phyloP scores from a whole-genome alignment of 2,329 filamentous ascomycete species.

The Cytospora mali region DNA sequence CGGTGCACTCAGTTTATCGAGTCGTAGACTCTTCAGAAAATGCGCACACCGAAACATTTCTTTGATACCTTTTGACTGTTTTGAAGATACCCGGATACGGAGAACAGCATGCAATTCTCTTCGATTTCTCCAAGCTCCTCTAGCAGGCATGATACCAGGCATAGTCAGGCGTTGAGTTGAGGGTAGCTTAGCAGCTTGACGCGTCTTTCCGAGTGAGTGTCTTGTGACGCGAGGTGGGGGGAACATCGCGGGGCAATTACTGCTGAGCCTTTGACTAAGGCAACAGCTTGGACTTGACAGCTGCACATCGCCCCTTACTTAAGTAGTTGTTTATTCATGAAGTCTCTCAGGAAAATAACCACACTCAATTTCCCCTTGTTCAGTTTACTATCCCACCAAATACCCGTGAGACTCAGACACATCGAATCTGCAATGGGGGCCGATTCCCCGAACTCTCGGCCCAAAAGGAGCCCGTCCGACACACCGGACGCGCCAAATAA shows the following conservation, averaged over 20 bases:
- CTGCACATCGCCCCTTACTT: not conserved
- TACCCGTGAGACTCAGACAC: not conserved
- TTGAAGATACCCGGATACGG: not conserved
- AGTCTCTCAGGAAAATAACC: not conserved
- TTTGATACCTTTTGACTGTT: not conserved
- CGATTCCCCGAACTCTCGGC: not conserved
- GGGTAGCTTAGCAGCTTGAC: conserved; percentile 6
- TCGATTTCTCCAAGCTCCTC: not conserved
- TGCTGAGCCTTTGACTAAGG: not conserved
- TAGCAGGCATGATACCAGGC: not conserved
- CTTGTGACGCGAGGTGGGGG: conserved; percentile 4
- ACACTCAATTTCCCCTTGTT: not conserved
- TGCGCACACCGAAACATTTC: not conserved
- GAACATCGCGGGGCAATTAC: conserved; percentile 7
- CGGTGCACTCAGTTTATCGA: not conserved
- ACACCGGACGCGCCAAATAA: conserved; percentile 9
- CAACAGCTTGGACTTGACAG: not conserved
- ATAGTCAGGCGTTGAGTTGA: not conserved
- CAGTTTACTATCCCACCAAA: not conserved
- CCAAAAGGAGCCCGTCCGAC: conserved; percentile 12
- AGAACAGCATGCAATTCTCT: not conserved
- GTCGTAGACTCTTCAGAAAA: not conserved
- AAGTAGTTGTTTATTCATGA: not conserved
- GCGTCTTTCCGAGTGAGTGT: not conserved
- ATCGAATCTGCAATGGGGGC: conserved; percentile 4